Conservation (phyloP, 2,329 filamentous ascomycete genomes). For the Phyllosticta ampelicida region DNA sequence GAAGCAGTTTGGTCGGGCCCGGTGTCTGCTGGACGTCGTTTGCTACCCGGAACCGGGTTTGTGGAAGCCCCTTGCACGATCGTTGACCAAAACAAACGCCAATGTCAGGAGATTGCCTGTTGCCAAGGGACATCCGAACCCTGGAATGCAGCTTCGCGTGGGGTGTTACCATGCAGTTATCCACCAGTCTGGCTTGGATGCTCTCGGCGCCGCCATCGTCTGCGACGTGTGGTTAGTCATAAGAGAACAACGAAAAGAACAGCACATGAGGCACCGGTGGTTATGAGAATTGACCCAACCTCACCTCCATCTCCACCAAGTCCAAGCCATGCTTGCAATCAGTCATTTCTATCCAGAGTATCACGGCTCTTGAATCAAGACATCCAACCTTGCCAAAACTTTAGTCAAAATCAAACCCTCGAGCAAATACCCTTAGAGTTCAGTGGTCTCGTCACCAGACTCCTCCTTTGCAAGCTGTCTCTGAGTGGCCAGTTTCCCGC, state of each 20-base stretch:
- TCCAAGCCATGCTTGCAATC: not conserved
- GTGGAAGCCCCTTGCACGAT: not conserved
- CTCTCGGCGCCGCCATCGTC: not conserved
- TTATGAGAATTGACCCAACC: not conserved
- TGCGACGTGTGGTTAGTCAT: not conserved
- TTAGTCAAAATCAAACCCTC: not conserved
- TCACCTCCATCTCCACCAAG: not conserved
- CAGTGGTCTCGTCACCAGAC: not conserved
- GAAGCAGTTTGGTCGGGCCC: not conserved
- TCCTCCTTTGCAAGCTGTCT: not conserved
- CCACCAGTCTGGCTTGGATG: not conserved
- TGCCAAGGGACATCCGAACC: not conserved
- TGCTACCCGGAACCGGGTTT: not conserved
- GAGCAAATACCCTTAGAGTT: not conserved
- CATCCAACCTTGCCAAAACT: not conserved
- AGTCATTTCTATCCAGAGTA: not conserved
- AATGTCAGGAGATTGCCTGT: not conserved
- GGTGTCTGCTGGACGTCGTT: not conserved
- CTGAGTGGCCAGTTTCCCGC: not conserved
- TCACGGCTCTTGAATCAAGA: not conserved
- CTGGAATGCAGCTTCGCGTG: not conserved
- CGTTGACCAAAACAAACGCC: not conserved
- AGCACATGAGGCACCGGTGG: not conserved
- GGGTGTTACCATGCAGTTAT: not conserved
- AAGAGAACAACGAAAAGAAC: not conserved